phyloP scores from a whole-genome alignment of 1,284 basidiomycete genomes.

The Rhodofomes roseus region DNA sequence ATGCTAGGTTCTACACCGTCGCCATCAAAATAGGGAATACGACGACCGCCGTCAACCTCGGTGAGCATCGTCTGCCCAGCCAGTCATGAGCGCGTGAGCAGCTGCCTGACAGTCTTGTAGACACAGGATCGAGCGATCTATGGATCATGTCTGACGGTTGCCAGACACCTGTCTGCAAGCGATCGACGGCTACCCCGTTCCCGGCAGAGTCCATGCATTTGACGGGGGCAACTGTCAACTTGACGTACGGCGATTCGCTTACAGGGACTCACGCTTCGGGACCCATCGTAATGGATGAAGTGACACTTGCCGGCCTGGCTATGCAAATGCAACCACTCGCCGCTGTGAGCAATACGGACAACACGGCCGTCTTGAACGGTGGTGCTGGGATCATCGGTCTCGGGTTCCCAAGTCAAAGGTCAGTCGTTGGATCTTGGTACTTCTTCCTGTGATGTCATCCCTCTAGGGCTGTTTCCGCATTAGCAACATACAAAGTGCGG shows the following conservation, averaged over 20 bases:
- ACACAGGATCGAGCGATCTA: conserved; percentile 31
- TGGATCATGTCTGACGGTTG: conserved; percentile 29
- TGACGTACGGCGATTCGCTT: conserved; percentile 34
- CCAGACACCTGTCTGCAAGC: conserved; percentile 18
- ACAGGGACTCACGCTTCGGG: conserved; percentile 35
- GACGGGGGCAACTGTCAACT: conserved; percentile 27
- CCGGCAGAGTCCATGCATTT: conserved; percentile 20
- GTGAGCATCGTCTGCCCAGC: conserved; percentile 14
- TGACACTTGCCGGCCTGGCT: conserved; percentile 34
- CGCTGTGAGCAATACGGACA: conserved; percentile 34
- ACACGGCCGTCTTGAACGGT: conserved; percentile 32
- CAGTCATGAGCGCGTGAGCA: neutral
- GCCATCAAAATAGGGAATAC: conserved; percentile 25
- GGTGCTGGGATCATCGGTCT: conserved; percentile 38
- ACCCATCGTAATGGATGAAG: conserved; percentile 32
- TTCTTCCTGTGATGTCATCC: neutral
- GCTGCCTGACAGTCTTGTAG: conserved; percentile 10
- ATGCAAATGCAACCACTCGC: conserved; percentile 32
- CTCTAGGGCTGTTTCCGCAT: neutral
- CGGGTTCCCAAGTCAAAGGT: conserved; percentile 35
- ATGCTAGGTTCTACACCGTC: conserved; percentile 27
- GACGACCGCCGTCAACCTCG: conserved; percentile 26
- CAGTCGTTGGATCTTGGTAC: conserved; percentile 1
- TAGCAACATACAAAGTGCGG: conserved; percentile 37
- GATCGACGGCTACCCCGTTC: conserved; percentile 22